A percentile compares a stretch with the other conserved stretches of the same genome.
Conservation (phyloP, 106 monocot species). For the Platanthera guangdongensis region DNA sequence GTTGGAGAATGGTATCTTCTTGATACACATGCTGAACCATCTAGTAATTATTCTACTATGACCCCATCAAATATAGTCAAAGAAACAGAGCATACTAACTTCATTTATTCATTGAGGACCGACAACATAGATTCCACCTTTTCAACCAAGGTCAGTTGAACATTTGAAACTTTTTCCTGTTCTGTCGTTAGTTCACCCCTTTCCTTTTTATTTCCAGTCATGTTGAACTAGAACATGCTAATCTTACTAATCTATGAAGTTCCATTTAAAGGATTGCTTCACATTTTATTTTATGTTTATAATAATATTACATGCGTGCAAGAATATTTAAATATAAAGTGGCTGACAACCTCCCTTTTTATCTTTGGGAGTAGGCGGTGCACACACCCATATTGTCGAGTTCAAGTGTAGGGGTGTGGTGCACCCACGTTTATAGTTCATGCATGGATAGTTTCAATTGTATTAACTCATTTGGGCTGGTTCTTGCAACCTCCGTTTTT, state of each 20-base stretch:
- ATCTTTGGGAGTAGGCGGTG: no score
- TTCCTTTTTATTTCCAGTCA: neutral
- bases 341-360: no score
- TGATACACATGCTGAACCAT: conserved; percentile 10
- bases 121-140: conserved; percentile 12
- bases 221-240: neutral
- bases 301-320: neutral
- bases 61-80: conserved; percentile 7
- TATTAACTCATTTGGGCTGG: no score
- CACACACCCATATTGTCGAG: no score
- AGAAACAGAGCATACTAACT: conserved; percentile 18
- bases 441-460: no score
- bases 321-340: no score
- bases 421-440: no score
- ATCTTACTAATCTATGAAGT: neutral
- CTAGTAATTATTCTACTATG: conserved; percentile 20
- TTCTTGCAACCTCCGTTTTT: no score
- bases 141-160: conserved; percentile 39
- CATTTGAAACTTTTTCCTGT: neutral
- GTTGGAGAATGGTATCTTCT: conserved; percentile 12
- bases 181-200: neutral
- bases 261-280: neutral
- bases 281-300: neutral
- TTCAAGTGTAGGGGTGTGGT: no score
- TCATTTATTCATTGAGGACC: neutral